Evolutionary conservation across 352 stramenopile genomes (phyloP), one percentile per base, ranked within the genome.

Genomic region (Pythium pyrilobum): DNA sequence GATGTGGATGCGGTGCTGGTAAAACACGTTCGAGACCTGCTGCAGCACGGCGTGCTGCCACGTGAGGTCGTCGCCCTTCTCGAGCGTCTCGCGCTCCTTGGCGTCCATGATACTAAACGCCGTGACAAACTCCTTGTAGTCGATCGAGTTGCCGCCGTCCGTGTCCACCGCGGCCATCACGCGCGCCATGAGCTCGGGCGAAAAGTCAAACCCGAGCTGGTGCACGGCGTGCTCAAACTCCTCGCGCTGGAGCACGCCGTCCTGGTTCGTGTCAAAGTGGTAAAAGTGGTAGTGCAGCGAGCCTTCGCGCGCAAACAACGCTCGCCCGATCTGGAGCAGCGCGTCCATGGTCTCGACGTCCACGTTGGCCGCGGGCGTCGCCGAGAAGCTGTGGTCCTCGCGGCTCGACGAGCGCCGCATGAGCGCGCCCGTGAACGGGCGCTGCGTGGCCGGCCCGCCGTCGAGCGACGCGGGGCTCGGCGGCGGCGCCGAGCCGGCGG

Each of bases 11-110:
- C 91, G 81, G 59, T 97, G 89, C 75, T 97, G 89, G 62, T 96
- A 97, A 56, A 97, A 90, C 46, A 96, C 90, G 64, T 97, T 97
- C 34, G 90, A 92, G 27, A 97, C 87, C 48, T 96, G 85, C 62
- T 97, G 89, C 32, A 97, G 72, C 39, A 97, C 83, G 15, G 86
- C 76, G 56, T 96, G 88, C 67, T 97, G 87, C 91, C 91, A 97
- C 64, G 72, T 95, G 67, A 83, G 54, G 23, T 57, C 62, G 56
- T 81, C 80, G 23, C 77, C 79, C 21, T 71, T 75, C 25, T 71
- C 75, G 1, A 87, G 64, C 29, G 66, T 68, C 13, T 57, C 49
- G 49, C 79, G 67, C 40, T 91, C 85, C 50, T 85, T 92, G 12
- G 64, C 24, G 58, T 96, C 85, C 50, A 89, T 74, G n/a, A 96